phyloP scores from a whole-genome alignment of 1,284 basidiomycete genomes.

The Trichosporon sp. region DNA sequence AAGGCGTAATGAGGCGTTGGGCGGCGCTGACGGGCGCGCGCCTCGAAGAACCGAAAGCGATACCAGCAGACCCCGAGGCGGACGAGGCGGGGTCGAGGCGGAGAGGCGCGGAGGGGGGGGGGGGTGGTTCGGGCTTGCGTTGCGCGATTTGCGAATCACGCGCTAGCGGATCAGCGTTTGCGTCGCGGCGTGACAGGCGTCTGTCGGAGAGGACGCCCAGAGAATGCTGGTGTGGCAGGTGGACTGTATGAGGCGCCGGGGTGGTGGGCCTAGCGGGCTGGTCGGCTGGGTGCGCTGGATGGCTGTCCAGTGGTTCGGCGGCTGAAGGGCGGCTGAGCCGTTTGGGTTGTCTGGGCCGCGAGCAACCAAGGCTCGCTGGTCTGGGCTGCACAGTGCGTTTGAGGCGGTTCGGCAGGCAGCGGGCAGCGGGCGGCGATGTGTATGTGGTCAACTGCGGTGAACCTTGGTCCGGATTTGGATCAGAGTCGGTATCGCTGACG shows the following conservation, averaged over 20 bases:
- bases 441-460: neutral
- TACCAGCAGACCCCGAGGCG: neutral
- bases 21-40: neutral
- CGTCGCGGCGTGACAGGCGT: neutral
- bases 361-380: neutral
- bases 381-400: constrained; percentile 7
- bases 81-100: no score
- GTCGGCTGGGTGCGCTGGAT: neutral
- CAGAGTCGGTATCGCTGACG: neutral
- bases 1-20: neutral
- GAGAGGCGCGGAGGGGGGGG: neutral
- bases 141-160: neutral
- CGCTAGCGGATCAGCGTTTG: neutral
- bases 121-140: neutral
- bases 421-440: neutral
- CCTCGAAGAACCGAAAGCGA: neutral
- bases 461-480: neutral
- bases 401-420: neutral
- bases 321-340: neutral
- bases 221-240: neutral
- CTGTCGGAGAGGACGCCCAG: neutral
- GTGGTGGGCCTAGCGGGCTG: no score
- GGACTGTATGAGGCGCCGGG: no score
- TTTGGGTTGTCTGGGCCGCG: neutral
- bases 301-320: neutral